Conservation (phyloP, 352 stramenopile species). For the Phytophthora multivora region DNA sequence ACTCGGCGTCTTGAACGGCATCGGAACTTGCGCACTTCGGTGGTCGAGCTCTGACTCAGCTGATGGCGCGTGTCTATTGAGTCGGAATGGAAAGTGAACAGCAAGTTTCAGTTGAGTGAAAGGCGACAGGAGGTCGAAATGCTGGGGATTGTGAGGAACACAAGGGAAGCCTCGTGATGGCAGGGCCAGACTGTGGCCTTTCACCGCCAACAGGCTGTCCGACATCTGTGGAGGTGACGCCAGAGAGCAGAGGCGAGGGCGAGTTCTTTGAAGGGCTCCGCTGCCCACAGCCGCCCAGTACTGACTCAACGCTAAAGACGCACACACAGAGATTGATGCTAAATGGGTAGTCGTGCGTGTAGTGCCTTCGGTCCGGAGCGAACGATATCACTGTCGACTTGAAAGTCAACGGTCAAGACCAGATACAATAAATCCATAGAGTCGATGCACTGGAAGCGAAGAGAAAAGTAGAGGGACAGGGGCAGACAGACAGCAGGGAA, state of each 20-base stretch:
- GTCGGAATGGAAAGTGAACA: constrained; percentile 13
- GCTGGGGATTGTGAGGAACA: constrained; percentile 17
- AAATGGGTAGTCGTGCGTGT: too few species aligned
- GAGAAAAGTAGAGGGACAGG: too few species aligned
- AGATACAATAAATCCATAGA: too few species aligned
- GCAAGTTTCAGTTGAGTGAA: not conserved
- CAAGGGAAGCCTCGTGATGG: constrained; percentile 3
- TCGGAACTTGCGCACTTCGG: constrained; percentile 9
- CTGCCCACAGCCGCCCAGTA: constrained; percentile 3
- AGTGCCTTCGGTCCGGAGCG: too few species aligned
- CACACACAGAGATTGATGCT: too few species aligned
- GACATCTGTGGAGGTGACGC: constrained; percentile 4
- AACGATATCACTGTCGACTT: too few species aligned
- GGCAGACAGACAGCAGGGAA: too few species aligned
- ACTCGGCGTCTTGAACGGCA: constrained; percentile 29
- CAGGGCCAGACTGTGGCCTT: constrained; percentile 1
- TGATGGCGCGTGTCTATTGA: constrained; percentile 11
- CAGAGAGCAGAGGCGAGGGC: constrained; percentile 8
- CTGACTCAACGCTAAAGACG: not conserved
- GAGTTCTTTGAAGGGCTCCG: not conserved
- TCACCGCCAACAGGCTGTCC: constrained; percentile 4
- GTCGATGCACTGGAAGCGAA: too few species aligned
- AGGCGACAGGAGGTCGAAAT: not conserved
- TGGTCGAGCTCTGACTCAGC: constrained; percentile 5
- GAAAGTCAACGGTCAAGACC: too few species aligned